phyloP scores from a whole-genome alignment of 257 asterid species.

The Misopates orontium region DNA sequence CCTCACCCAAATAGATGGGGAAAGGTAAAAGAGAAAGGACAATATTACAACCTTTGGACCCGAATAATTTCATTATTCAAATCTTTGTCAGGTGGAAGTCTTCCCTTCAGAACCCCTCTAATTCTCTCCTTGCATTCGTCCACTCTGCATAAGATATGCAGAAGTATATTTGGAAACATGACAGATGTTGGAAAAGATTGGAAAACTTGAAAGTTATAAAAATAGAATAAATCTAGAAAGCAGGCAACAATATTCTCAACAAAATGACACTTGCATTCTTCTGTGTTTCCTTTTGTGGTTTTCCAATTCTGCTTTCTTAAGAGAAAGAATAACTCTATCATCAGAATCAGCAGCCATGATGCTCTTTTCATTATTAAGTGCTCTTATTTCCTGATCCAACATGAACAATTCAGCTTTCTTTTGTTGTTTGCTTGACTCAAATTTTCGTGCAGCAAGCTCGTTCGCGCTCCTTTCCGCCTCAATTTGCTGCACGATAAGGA shows the following conservation, averaged over 20 bases:
- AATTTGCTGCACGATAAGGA: constrained; percentile 49
- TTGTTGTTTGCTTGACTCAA: constrained; percentile 41
- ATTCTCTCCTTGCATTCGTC: constrained; percentile 80
- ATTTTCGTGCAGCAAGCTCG: constrained; percentile 61
- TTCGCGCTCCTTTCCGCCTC: constrained; percentile 70
- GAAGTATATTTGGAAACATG: constrained; percentile 17
- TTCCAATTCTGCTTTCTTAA: constrained; percentile 78
- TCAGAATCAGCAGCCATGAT: constrained; percentile 74
- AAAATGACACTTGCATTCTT: constrained; percentile 50
- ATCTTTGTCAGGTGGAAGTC: constrained; percentile 90
- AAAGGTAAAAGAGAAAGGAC: constrained; percentile 23
- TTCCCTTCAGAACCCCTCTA: constrained; percentile 87
- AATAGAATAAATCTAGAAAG: constrained; percentile 9
- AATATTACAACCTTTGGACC: constrained; percentile 68
- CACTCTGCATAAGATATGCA: constrained; percentile 49
- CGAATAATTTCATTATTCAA: constrained; percentile 74
- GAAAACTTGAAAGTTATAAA: background rate
- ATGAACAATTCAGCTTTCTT: constrained; percentile 56
- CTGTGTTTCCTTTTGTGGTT: constrained; percentile 68
- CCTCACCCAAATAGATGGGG: constrained; percentile 11
- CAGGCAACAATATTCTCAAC: constrained; percentile 22
- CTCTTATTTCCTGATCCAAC: constrained; percentile 59
- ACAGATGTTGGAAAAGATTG: constrained; percentile 7
- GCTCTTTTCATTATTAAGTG: constrained; percentile 63
- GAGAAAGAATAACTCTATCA: constrained; percentile 72